These are phyloP conservation scores for Ophiostoma perfectum DNA, from an alignment of 2,329 filamentous ascomycete genomes.

Conservation along the genomic window DNA sequence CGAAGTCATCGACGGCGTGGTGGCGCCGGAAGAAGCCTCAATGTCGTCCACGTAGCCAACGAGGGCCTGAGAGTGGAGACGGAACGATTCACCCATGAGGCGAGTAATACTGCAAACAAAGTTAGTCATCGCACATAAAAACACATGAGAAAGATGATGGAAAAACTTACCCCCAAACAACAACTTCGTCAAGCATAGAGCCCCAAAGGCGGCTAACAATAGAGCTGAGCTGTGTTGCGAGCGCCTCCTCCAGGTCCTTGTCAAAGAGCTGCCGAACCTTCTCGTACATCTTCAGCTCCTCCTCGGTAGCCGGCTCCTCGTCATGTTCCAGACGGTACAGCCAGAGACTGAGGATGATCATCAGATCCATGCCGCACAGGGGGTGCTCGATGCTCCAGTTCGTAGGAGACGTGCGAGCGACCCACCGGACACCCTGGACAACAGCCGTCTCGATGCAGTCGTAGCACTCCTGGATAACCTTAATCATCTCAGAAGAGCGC, in stretches of 20 bases:
- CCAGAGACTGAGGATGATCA: slow-evolving; percentile 97
- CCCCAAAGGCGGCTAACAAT: slow-evolving; percentile 94
- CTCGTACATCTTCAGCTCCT: slow-evolving; percentile 85
- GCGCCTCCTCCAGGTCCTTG: slow-evolving; percentile 78
- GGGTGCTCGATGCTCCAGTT: slow-evolving; percentile 99
- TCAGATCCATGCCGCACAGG: slow-evolving; percentile 90
- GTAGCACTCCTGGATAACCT: slow-evolving; percentile 96
- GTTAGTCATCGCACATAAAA: slow-evolving; percentile 39
- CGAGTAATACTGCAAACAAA: slow-evolving; percentile 65
- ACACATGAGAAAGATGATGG: slow-evolving; percentile 58
- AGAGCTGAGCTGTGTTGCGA: slow-evolving; percentile 83
- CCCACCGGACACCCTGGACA: slow-evolving; percentile 91
- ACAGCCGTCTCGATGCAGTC: slow-evolving; percentile 96
- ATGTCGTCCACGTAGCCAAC: slow-evolving; percentile 88
- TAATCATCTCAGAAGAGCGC: slow-evolving; percentile 95
- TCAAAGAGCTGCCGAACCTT: slow-evolving; percentile 87
- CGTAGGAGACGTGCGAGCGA: slow-evolving; percentile 92
- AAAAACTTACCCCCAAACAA: slow-evolving; percentile 66
- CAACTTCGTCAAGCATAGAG: slow-evolving; percentile 95
- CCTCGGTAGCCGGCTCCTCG: slow-evolving; percentile 79
- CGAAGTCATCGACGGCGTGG: slow-evolving; percentile 66
- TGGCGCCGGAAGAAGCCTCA: slow-evolving; percentile 62
- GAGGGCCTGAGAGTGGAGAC: slow-evolving; percentile 89
- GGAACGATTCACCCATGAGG: slow-evolving; percentile 97
- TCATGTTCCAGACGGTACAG: slow-evolving; percentile 99